A percentile compares a stretch with the other conserved stretches of the same genome.
Evolutionary conservation across 1,284 basidiomycete species (phyloP).

Genomic region (Schizophyllum commune): DNA sequence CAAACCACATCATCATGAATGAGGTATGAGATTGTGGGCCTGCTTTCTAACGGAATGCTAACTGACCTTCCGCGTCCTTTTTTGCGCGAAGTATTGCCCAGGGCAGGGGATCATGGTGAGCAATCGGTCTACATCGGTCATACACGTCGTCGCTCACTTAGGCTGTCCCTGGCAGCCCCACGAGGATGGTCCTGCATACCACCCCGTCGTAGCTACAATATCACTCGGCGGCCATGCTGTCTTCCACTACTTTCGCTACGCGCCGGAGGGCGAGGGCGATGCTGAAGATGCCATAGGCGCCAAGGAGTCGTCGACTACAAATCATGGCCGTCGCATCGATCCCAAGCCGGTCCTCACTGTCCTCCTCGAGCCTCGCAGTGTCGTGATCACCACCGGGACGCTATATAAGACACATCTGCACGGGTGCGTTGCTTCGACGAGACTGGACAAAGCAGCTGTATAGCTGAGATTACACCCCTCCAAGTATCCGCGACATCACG

Average conservation of each 20-base stretch:
- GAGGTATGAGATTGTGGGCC: conserved; percentile 38
- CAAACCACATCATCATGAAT: conserved; percentile 85
- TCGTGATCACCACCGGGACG: conserved; percentile 64
- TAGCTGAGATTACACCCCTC: no score
- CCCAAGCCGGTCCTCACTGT: conserved; percentile 60
- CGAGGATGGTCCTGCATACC: conserved; percentile 86
- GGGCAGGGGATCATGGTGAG: conserved; percentile 90
- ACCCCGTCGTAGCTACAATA: conserved; percentile 84
- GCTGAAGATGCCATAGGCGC: conserved; percentile 6
- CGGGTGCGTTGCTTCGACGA: conserved; percentile 29
- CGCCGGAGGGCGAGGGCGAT: conserved; percentile 14
- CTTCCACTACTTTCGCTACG: conserved; percentile 80
- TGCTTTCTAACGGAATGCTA: conserved; percentile 1
- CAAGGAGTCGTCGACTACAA: neutral
- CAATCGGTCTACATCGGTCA: conserved; percentile 2
- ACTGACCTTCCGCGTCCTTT: conserved; percentile 3
- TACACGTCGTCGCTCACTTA: conserved; percentile 5
- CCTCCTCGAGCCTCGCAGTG: conserved; percentile 77
- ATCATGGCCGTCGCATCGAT: conserved; percentile 45
- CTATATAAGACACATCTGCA: conserved; percentile 72
- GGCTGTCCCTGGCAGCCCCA: conserved; percentile 57
- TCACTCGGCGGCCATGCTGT: conserved; percentile 80
- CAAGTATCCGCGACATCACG: conserved; percentile 47
- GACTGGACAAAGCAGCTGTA: no score
- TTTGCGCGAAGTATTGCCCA: conserved; percentile 58